A percentile compares a stretch with the other conserved stretches of the same genome.
These are phyloP conservation scores for Talinum fruticosum DNA, from an alignment of 148 eudicot species.

Conservation along the genomic window DNA sequence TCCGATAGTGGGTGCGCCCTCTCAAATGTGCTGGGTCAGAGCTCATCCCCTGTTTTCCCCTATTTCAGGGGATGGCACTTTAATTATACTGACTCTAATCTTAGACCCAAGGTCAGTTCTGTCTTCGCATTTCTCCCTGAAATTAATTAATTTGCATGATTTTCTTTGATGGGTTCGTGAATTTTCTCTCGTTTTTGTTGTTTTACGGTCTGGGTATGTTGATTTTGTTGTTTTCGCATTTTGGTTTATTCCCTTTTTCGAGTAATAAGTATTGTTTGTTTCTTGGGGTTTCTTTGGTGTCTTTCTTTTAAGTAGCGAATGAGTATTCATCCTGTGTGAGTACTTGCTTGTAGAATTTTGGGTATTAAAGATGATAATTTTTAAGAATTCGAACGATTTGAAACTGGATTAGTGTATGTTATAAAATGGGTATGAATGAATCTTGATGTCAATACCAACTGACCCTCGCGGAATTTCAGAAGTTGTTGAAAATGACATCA, in stretches of 20 bases:
- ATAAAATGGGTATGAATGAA: background rate
- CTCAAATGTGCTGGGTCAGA: slow-evolving; percentile 35
- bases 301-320: too few species aligned
- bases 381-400: background rate
- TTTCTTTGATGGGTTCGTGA: slow-evolving; percentile 4
- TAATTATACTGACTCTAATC: slow-evolving; percentile 33
- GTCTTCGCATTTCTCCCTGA: background rate
- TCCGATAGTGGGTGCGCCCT: slow-evolving; percentile 29
- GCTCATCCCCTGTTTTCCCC: slow-evolving; percentile 48
- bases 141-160: background rate
- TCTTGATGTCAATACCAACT: background rate
- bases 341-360: too few species aligned
- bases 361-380: too few species aligned
- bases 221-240: slow-evolving; percentile 8
- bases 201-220: background rate
- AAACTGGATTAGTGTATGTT: background rate
- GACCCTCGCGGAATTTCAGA: background rate
- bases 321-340: too few species aligned
- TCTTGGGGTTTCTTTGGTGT: too few species aligned
- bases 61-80: slow-evolving; percentile 57
- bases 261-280: too few species aligned
- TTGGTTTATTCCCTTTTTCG: slow-evolving; percentile 4
- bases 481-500: background rate
- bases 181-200: background rate
- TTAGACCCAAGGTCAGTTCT: slow-evolving; percentile 49